A percentile compares a stretch with the other conserved stretches of the same genome.
These are phyloP conservation scores for Comarum palustre DNA, from an alignment of 306 rosid species.

Conservation along the genomic window DNA sequence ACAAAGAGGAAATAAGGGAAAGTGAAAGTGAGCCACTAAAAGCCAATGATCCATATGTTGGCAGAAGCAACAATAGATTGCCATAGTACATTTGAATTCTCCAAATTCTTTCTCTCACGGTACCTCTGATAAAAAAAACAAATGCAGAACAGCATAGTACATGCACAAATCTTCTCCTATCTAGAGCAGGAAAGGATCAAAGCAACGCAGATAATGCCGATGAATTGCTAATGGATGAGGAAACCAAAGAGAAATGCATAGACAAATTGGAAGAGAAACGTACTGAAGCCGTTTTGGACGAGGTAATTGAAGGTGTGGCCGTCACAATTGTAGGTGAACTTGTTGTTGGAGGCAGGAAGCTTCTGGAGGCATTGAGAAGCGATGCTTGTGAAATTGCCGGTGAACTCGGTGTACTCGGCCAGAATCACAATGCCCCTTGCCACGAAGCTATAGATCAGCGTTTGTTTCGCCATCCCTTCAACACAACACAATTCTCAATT, in stretches of 20 bases:
- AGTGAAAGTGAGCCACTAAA: no score
- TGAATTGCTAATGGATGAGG: no score
- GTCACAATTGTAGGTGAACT: conserved; percentile 89
- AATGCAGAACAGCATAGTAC: background rate
- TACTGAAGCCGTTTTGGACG: conserved; percentile 84
- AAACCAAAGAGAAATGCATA: background rate
- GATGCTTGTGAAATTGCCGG: conserved; percentile 68
- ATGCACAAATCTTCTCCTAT: background rate
- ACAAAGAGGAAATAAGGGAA: no score
- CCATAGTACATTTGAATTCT: background rate
- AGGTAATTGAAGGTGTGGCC: conserved; percentile 98
- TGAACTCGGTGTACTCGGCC: conserved; percentile 77
- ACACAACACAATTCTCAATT: background rate
- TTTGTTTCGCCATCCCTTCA: conserved; percentile 32
- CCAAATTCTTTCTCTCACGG: background rate
- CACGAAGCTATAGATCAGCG: conserved; percentile 93
- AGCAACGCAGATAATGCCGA: background rate
- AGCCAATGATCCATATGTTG: background rate
- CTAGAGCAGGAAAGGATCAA: background rate
- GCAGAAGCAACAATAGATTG: background rate
- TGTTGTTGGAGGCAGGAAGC: conserved; percentile 84
- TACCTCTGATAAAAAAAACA: background rate
- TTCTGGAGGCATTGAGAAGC: conserved; percentile 94
- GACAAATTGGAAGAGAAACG: background rate
- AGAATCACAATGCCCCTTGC: conserved; percentile 82